phyloP scores from a whole-genome alignment of 345 rosid species.

The Draba incana region DNA sequence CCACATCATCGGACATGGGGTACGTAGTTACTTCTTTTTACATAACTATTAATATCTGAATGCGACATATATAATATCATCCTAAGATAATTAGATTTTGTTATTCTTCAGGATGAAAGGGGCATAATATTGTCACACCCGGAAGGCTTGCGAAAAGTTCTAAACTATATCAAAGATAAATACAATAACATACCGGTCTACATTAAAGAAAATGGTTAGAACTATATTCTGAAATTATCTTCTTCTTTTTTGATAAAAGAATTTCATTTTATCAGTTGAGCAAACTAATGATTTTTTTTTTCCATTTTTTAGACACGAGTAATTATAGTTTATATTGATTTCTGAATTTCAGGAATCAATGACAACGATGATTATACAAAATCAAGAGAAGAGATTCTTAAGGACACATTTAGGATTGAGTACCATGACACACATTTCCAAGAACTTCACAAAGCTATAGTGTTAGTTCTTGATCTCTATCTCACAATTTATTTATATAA shows the following conservation, averaged over 20 bases:
- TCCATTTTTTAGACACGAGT: background rate
- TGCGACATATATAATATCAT: background rate
- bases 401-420: conserved; percentile 38
- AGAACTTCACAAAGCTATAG: conserved; percentile 44
- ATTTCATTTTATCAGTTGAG: no score
- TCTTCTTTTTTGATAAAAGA: background rate
- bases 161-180: conserved; percentile 41
- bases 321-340: background rate
- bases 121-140: conserved; percentile 25
- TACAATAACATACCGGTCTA: conserved; percentile 44
- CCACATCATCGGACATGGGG: conserved; percentile 38
- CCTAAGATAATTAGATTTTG: background rate
- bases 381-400: conserved; percentile 34
- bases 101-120: conserved; percentile 33
- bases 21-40: conserved; percentile 16
- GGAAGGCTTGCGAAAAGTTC: conserved; percentile 38
- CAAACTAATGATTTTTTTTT: no score
- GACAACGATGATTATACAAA: conserved; percentile 37
- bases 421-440: conserved; percentile 39
- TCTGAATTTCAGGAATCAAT: conserved; percentile 30
- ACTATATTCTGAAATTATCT: background rate
- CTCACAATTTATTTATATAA: background rate
- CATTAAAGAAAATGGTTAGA: conserved; percentile 43
- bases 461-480: conserved; percentile 36
- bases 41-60: background rate